phyloP scores from a whole-genome alignment of 2,329 filamentous ascomycete species.

The Pleomassaria siparia region DNA sequence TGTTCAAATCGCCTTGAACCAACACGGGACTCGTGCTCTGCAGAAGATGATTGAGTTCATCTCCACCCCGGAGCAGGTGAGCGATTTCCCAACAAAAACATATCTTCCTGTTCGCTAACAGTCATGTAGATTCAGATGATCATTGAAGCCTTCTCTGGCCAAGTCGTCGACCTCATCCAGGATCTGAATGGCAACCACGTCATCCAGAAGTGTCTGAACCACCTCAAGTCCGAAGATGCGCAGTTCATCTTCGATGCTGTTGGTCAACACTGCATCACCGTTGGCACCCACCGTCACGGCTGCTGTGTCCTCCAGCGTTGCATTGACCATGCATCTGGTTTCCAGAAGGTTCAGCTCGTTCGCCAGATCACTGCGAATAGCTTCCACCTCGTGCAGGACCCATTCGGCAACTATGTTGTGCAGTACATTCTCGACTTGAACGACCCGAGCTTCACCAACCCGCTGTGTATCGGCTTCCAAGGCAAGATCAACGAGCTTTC shows the following conservation, averaged over 20 bases:
- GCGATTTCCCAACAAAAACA: constrained; percentile 11
- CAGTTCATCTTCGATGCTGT: constrained; percentile 98
- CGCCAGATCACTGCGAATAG: constrained; percentile 84
- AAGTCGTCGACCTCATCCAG: constrained; percentile 92
- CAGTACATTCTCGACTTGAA: constrained; percentile 97
- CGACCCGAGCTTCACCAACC: constrained; percentile 83
- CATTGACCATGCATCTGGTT: constrained; percentile 91
- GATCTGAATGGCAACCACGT: constrained; percentile 98
- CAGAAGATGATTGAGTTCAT: constrained; percentile 99
- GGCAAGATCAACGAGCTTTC: constrained; percentile 73
- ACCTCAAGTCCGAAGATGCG: constrained; percentile 78
- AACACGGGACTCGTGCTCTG: constrained; percentile 92
- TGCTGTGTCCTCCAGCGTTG: constrained; percentile 98
- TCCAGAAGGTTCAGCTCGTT: constrained; percentile 86
- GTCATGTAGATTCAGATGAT: constrained; percentile 68
- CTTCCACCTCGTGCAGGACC: constrained; percentile 89
- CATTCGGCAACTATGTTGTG: constrained; percentile 97
- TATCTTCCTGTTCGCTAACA: constrained; percentile 16
- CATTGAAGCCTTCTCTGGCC: constrained; percentile 76
- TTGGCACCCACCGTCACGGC: constrained; percentile 95
- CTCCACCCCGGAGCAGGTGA: constrained; percentile 72
- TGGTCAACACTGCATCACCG: constrained; percentile 79
- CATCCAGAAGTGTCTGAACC: constrained; percentile 98
- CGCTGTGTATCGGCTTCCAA: constrained; percentile 78
- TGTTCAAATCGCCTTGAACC: constrained; percentile 91